Evolutionary conservation across 192 early-diverging fungal species (phyloP).

Genomic region (Backusella circina): DNA sequence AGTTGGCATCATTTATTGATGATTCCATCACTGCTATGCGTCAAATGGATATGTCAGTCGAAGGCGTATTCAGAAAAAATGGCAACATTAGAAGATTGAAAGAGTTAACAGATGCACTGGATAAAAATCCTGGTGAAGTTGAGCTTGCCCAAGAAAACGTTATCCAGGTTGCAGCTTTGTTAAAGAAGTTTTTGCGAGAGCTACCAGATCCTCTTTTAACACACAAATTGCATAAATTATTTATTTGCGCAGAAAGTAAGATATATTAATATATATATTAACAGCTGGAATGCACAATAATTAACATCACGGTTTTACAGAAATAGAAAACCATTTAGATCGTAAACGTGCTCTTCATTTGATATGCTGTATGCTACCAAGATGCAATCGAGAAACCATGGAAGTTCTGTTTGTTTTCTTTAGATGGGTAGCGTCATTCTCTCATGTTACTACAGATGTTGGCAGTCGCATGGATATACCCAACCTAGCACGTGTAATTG

Average conservation of each 20-base stretch:
- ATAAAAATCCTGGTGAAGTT: constrained; percentile 73
- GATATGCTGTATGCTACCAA: constrained; percentile 81
- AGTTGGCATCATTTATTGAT: constrained; percentile 86
- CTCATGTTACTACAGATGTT: constrained; percentile 61
- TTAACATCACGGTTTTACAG: constrained; percentile 22
- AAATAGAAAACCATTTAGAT: constrained; percentile 44
- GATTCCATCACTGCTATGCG: constrained; percentile 73
- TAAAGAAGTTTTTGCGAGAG: constrained; percentile 96
- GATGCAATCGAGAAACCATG: constrained; percentile 87
- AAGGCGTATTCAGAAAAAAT: constrained; percentile 98
- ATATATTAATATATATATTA: background rate
- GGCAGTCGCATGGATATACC: constrained; percentile 92
- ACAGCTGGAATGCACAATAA: background rate
- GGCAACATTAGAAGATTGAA: constrained; percentile 93
- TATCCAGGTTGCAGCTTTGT: constrained; percentile 90
- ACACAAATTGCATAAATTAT: constrained; percentile 81
- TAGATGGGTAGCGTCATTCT: constrained; percentile 78
- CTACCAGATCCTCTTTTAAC: constrained; percentile 94
- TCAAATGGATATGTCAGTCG: constrained; percentile 74
- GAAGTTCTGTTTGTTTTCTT: constrained; percentile 90
- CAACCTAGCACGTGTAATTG: constrained; percentile 91
- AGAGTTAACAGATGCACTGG: constrained; percentile 78
- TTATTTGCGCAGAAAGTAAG: constrained; percentile 74
- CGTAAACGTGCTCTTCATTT: constrained; percentile 76
- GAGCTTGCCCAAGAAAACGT: constrained; percentile 71